Evolutionary conservation across 176 grass and related monocot species (phyloP), one percentile per base, ranked within the genome.

Genomic region (Ensete glaucum): DNA sequence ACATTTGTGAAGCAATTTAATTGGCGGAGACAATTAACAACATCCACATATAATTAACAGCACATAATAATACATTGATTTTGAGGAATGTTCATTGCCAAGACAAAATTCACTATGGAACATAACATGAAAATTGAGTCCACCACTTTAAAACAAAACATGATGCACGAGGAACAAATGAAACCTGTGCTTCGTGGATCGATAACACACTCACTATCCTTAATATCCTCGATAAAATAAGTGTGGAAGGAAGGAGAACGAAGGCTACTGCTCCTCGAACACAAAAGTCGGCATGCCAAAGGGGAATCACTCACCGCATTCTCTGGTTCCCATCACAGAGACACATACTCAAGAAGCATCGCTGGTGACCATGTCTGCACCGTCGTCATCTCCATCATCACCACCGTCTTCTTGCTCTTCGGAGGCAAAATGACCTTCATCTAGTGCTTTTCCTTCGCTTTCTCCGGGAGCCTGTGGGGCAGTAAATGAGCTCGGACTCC

Each of bases 361-460:
- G 1, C 23, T 74, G 6, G 13, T 74, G 27, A 16, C 22, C 17
- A 24, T 23, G 9, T 74, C 72, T 56, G 53, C 72, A 16, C 25
- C 53, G 27, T 11, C 51, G 29, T 74, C 72, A 56, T 7, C 71
- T 11, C 25, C 53, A 29, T 55, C 53, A 11, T 27, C 15, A 2
- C 9, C 53, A 2, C 9, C 53, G n/a, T 11, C 53, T 22, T 51
- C 72, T 74, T 74, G 72, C 52, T 74, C 52, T 27, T 11, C 83
- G 9, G 77, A 77, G 25, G 49, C 57, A 5, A 55, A 70, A 5
- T 64, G 86, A 17, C 83, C 83, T 9, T 94, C 96, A 19, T 95
- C 83, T 59, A 88, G 83, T 1, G 76, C 78, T 69, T 74, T 82
- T 78, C 88, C 96, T 48, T 94, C 88, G 1, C 86, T 91, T 76